Evolutionary conservation across 192 early-diverging fungal genomes (phyloP).

Genomic region (Rhizophagus sp.): DNA sequence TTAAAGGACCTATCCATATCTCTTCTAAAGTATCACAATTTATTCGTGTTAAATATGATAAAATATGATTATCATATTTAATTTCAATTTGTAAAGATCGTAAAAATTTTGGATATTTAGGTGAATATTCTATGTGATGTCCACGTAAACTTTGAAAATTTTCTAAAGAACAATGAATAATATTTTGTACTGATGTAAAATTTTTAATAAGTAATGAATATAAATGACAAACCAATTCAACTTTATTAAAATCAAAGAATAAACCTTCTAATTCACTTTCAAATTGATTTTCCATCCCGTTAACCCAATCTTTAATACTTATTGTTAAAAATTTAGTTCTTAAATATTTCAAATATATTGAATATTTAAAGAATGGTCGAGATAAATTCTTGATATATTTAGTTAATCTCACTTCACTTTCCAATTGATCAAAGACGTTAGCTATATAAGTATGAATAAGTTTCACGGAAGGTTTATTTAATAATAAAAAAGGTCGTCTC

Average conservation of each 20-base stretch:
- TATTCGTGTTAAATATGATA: neutral
- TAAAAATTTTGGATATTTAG: neutral
- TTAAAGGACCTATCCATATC: neutral
- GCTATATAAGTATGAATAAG: neutral
- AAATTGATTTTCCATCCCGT: neutral
- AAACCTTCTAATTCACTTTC: neutral
- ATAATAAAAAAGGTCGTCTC: neutral
- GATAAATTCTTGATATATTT: neutral
- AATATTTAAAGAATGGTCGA: neutral
- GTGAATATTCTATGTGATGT: neutral
- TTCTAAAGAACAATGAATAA: neutral
- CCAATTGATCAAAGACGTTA: neutral
- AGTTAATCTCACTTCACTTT: neutral
- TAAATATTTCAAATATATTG: neutral
- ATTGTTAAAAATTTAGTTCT: neutral
- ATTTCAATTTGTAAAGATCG: neutral
- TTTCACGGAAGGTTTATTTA: neutral
- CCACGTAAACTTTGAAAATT: neutral
- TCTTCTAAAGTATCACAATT: neutral
- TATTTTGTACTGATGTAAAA: neutral
- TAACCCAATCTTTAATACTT: neutral
- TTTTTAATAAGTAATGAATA: neutral
- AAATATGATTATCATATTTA: neutral
- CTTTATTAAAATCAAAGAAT: neutral
- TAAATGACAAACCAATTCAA: neutral